Conservation (phyloP, 2,329 filamentous ascomycete genomes). For the Cryphonectria nitschkei region DNA sequence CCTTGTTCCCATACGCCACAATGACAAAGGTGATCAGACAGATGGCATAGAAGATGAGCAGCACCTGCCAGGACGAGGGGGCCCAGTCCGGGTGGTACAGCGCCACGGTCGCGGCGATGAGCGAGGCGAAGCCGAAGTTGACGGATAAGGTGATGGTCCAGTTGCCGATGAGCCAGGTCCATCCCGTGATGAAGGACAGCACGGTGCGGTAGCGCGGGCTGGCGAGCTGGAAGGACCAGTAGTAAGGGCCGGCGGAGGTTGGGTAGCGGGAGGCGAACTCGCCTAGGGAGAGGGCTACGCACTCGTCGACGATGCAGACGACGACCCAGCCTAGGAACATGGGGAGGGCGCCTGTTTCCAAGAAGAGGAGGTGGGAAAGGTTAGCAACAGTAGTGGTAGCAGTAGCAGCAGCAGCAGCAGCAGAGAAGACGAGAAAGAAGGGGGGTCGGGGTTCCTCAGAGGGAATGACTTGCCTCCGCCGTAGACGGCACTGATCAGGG, state of each 20-base stretch:
- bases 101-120: conserved; percentile 54
- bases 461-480: conserved; percentile 40
- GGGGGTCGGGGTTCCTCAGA: not conserved
- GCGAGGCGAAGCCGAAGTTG: conserved; percentile 58
- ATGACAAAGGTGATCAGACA: conserved; percentile 58
- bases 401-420: no score
- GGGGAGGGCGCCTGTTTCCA: conserved; percentile 49
- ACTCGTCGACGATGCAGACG: conserved; percentile 56
- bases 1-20: conserved; percentile 59
- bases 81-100: conserved; percentile 59
- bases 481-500: conserved; percentile 43
- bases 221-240: conserved; percentile 57
- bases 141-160: conserved; percentile 57
- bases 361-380: no score
- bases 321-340: conserved; percentile 63
- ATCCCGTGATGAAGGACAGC: conserved; percentile 56
- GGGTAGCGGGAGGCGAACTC: conserved; percentile 57
- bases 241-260: conserved; percentile 56
- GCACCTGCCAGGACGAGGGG: conserved; percentile 59
- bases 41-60: conserved; percentile 65
- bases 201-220: conserved; percentile 45
- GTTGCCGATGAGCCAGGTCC: conserved; percentile 57
- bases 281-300: conserved; percentile 53
- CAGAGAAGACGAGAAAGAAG: not conserved
- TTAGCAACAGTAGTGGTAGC: no score